Percentiles rank a stretch among this genome's conserved stretches.
These are phyloP conservation scores for Neonectria ditissima DNA, from an alignment of 2,329 filamentous ascomycete genomes.

Conservation along the genomic window DNA sequence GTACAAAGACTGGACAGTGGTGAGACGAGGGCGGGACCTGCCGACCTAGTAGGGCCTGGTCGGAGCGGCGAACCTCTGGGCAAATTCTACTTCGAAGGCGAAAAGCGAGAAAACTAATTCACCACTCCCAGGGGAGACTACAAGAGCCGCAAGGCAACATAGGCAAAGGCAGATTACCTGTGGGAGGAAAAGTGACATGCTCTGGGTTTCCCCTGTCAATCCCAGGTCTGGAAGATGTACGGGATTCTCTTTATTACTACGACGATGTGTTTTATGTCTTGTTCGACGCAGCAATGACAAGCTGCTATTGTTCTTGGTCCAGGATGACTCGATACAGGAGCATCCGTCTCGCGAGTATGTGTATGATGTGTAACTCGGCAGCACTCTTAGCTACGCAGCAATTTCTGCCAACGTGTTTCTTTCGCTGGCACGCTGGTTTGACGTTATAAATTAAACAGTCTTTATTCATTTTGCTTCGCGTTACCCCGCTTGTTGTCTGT, in stretches of 20 bases:
- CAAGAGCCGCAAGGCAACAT: slow-evolving; percentile 18
- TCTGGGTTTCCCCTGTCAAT: slow-evolving; percentile 13
- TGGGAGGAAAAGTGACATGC: slow-evolving; percentile 2
- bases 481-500: background rate
- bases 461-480: background rate
- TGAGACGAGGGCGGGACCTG: slow-evolving; percentile 54
- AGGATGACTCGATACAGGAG: background rate
- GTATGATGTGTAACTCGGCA: slow-evolving; percentile 4
- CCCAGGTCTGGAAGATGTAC: slow-evolving; percentile 7
- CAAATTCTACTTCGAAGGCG: slow-evolving; percentile 71
- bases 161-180: background rate
- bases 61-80: slow-evolving; percentile 62
- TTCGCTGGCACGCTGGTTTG: background rate
- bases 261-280: background rate
- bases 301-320: background rate
- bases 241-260: slow-evolving; percentile 13
- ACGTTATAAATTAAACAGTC: background rate
- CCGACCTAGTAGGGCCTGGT: slow-evolving; percentile 58
- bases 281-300: background rate
- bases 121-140: slow-evolving; percentile 8
- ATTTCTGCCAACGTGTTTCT: background rate
- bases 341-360: slow-evolving; percentile 2
- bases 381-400: background rate
- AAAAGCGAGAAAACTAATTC: slow-evolving; percentile 35
- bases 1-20: slow-evolving; percentile 68